Base-by-base conservation (phyloP, 768 basidiomycete species). In the Mycena vitilis region DNA sequence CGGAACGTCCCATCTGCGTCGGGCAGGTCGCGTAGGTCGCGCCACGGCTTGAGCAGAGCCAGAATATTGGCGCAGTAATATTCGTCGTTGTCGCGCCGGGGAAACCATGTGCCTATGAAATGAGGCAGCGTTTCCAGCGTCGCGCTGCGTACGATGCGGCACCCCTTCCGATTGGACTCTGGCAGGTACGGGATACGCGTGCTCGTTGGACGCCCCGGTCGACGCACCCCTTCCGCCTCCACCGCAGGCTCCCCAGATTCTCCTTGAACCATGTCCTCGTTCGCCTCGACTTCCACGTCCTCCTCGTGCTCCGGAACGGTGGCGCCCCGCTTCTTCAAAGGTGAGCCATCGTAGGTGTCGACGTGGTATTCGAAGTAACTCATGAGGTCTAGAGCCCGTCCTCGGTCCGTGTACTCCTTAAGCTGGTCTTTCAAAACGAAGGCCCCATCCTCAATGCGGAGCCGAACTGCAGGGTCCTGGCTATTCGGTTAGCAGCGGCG, bases 91-190 rank as follows among this genome's bases (percentile, higher is more conserved):
- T 30, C 49, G 8, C 1, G 22, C 2, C 5, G 2, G 2, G 49
- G 49, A 10, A 51, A 51, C 49, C 49, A 82, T 0, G 57, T 71
- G 0, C 84, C 84, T 15, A 83, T 30, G 59, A 85, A 77, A 38
- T 81, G 79, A 0, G 81, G 80, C 0, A 84, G 47, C 0, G 62
- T 82, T 11, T 78, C 74, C 55, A 84, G 82, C 73, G 65, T 70
- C n/a, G n/a, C n/a, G 1, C 10, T 0, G 3, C 75, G 74, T 0
- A 73, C 22, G 2, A 81, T 60, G 0, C 77, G 73, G 42, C n/a
- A 51, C 42, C 20, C 48, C 44, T 49, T 66, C 30, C 34, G 30
- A 0, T 55, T 71, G 63, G 42, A 60, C 45, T 1, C 0, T 0
- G 18, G 11, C 2, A 56, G 56, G 68, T 77, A 78, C 0, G 58